A percentile compares a stretch with the other conserved stretches of the same genome.
These are phyloP conservation scores for Phalaenopsis hybrid DNA, from an alignment of 116 monocot species.

Conservation along the genomic window DNA sequence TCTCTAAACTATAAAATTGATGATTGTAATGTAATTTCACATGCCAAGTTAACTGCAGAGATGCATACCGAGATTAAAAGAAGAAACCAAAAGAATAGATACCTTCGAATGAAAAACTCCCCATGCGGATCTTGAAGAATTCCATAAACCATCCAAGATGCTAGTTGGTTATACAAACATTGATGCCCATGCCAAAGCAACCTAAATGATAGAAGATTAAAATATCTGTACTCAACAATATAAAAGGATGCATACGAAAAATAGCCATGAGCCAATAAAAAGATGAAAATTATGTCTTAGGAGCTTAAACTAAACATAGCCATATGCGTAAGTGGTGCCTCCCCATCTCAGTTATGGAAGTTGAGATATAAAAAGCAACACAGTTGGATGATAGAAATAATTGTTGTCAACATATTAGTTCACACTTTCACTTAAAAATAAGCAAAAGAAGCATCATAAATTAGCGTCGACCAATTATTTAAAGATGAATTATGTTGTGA, in stretches of 20 bases:
- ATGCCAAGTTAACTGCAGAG: slow-evolving; percentile 4
- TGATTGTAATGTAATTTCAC: background rate
- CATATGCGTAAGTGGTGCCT: background rate
- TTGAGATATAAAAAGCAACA: background rate
- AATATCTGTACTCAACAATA: background rate
- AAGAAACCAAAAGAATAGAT: background rate
- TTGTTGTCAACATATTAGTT: background rate
- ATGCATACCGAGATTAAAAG: background rate
- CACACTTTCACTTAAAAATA: background rate
- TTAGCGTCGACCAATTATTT: background rate
- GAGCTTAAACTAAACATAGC: background rate
- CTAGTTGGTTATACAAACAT: slow-evolving; percentile 84
- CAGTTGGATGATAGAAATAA: background rate
- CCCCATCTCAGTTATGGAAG: background rate
- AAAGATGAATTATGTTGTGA: background rate
- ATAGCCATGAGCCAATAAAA: background rate
- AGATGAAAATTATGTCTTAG: background rate
- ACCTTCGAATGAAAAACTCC: slow-evolving; percentile 95
- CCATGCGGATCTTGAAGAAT: slow-evolving; percentile 91
- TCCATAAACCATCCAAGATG: slow-evolving; percentile 94
- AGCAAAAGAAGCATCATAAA: background rate
- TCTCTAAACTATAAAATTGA: background rate
- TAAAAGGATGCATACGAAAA: background rate
- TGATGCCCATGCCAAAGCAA: slow-evolving; percentile 98
- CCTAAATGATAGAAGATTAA: slow-evolving; percentile 32